These are phyloP conservation scores for Coix lacrymajobi DNA, from an alignment of 176 grass and related monocot genomes.

Conservation along the genomic window DNA sequence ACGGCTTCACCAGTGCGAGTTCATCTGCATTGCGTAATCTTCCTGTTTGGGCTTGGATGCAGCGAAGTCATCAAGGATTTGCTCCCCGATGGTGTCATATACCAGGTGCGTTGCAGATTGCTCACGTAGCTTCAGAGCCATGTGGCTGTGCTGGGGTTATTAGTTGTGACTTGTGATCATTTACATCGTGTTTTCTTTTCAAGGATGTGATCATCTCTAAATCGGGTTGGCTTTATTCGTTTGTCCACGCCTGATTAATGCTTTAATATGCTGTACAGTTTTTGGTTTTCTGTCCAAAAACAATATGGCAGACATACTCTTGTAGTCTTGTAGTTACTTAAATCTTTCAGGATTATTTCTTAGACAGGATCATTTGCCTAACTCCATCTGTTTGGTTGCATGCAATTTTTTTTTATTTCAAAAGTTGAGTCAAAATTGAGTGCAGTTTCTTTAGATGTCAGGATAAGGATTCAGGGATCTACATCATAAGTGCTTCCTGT, in stretches of 20 bases:
- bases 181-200: not conserved
- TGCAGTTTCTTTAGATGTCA: not conserved
- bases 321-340: not conserved
- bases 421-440: not conserved
- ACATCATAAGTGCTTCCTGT: not conserved
- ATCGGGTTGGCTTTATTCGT: not conserved
- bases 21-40: not conserved
- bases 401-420: no score
- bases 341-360: not conserved
- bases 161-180: not conserved
- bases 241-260: not conserved
- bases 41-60: slow-evolving; percentile 16
- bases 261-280: not conserved
- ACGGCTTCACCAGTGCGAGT: not conserved
- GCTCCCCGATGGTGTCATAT: slow-evolving; percentile 66
- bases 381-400: not conserved
- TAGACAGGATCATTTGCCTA: not conserved
- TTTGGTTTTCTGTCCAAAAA: no score
- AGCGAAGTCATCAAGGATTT: slow-evolving; percentile 77
- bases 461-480: not conserved
- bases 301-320: not conserved
- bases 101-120: slow-evolving; percentile 43
- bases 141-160: not conserved
- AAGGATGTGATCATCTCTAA: not conserved
- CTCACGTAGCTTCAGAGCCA: not conserved